phyloP scores from a whole-genome alignment of 345 rosid species.

The Populus simonii region DNA sequence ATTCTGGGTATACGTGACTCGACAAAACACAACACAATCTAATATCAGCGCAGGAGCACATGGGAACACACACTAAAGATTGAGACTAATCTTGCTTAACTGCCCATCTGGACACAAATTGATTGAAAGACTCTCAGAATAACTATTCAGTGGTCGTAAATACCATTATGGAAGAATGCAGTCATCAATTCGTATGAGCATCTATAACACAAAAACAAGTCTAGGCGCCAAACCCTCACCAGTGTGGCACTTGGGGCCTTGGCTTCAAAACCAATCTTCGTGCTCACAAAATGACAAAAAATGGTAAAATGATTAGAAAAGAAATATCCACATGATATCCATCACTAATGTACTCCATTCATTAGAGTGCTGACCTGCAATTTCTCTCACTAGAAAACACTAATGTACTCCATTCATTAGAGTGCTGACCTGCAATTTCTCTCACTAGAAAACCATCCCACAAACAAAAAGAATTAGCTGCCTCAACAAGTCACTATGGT shows the following conservation, averaged over 20 bases:
- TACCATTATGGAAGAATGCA: not conserved
- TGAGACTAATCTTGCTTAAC: not conserved
- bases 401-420: not conserved
- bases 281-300: constrained; percentile 3
- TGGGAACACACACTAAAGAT: no score
- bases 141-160: not conserved
- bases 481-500: not conserved
- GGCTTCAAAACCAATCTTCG: constrained; percentile 6
- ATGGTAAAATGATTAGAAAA: constrained; percentile 9
- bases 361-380: constrained; percentile 12
- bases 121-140: not conserved
- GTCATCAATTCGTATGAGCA: not conserved
- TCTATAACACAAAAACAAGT: not conserved
- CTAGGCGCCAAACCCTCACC: constrained; percentile 5
- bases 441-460: constrained; percentile 10
- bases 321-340: not conserved
- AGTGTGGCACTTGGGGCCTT: not conserved
- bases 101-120: not conserved
- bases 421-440: constrained; percentile 10
- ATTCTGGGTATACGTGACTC: no score
- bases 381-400: constrained; percentile 1
- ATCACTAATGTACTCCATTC: not conserved
- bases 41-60: no score
- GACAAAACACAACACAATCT: no score
- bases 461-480: constrained; percentile 3